Conservation (phyloP, 495 filamentous ascomycete species). For the Mytilinidion resinicola region DNA sequence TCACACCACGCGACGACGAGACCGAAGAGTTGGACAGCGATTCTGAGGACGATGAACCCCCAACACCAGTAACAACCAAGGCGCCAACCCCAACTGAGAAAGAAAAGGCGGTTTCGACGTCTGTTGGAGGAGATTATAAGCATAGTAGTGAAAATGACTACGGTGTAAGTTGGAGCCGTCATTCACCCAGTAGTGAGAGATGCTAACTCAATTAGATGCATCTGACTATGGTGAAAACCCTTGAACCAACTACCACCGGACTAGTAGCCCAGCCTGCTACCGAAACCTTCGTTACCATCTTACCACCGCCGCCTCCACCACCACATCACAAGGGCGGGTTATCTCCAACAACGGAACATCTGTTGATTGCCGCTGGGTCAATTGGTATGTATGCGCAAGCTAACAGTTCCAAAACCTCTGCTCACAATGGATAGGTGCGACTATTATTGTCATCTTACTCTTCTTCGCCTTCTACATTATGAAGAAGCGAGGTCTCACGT, state of each 20-base stretch:
- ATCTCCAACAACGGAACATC: slow-evolving; percentile 22
- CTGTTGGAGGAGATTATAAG: no score
- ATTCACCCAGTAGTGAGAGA: no score
- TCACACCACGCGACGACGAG: no score
- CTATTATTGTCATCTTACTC: slow-evolving; percentile 25
- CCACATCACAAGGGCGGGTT: slow-evolving; percentile 13
- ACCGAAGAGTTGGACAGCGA: not conserved
- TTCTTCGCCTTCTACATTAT: slow-evolving; percentile 23
- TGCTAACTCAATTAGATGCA: no score
- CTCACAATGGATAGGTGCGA: slow-evolving; percentile 16
- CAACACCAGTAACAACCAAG: no score
- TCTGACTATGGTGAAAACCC: no score
- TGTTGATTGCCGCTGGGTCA: slow-evolving; percentile 28
- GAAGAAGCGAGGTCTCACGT: slow-evolving; percentile 22
- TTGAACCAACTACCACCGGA: no score
- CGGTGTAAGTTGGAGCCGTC: no score
- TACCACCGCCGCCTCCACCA: slow-evolving; percentile 5
- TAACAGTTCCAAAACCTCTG: not conserved
- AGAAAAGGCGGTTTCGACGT: no score
- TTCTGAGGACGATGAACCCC: not conserved
- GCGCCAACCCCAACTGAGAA: no score
- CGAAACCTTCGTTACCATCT: slow-evolving; percentile 2
- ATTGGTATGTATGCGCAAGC: slow-evolving; percentile 20
- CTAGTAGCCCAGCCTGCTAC: not conserved
- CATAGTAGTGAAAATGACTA: no score